phyloP scores from a whole-genome alignment of 2,329 filamentous ascomycete species.

The Aspergillus fijiensis region DNA sequence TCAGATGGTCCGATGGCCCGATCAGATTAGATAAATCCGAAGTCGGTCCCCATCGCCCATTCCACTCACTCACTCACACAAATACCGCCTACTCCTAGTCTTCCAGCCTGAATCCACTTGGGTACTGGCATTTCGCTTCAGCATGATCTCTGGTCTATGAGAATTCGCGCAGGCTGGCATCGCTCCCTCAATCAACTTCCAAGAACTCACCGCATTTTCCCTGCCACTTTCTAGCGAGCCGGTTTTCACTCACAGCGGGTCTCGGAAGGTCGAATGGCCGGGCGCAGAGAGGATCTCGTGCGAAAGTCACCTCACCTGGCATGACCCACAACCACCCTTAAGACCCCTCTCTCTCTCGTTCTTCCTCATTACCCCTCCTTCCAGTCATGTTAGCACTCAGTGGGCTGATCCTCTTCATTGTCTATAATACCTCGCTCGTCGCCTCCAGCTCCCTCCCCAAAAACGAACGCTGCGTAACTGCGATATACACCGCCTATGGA shows the following conservation, averaged over 20 bases:
- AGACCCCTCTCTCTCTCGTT: background rate
- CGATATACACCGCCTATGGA: constrained; percentile 33
- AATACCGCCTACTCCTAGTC: too few relatives aligned
- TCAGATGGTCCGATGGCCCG: constrained; percentile 3
- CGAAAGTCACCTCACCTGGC: constrained; percentile 1
- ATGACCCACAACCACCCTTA: constrained; percentile 2
- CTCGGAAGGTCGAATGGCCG: background rate
- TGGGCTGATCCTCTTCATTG: constrained; percentile 19
- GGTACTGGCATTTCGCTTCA: too few relatives aligned
- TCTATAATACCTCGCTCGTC: constrained; percentile 9
- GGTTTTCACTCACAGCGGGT: background rate
- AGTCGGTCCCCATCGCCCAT: background rate
- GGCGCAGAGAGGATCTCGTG: background rate
- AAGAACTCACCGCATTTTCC: background rate
- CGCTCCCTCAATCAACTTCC: background rate
- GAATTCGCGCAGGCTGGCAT: too few relatives aligned
- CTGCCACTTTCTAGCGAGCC: background rate
- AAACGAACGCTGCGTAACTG: constrained; percentile 35
- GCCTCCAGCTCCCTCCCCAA: constrained; percentile 13
- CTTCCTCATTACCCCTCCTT: background rate
- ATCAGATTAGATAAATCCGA: constrained; percentile 8
- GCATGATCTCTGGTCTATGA: too few relatives aligned
- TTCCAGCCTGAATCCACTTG: background rate
- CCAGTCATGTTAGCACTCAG: constrained; percentile 20
- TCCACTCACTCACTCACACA: background rate